Base-by-base conservation (phyloP, 805 yeast genomes). In the Scheffersomyces lignosus region DNA sequence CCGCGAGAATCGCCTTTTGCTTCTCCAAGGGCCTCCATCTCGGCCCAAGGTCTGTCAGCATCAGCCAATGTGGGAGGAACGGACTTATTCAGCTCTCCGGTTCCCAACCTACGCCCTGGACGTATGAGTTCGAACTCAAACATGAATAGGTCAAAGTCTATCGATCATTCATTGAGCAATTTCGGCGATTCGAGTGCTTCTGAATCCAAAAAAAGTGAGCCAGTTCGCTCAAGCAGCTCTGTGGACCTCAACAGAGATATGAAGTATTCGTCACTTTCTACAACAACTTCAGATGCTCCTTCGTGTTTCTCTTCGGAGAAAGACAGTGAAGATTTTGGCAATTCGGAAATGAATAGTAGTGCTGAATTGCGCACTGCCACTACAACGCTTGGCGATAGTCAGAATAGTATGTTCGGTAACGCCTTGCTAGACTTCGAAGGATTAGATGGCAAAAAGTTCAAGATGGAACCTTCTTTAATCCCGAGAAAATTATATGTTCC, bases 401-500 rank as follows among this genome's bases (percentile, higher is more conserved):
- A 20, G 10, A 33, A 15, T 13, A 24, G 39, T 16, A 5, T 43
- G 18, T 44, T 51, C 36, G 53, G 45, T 8, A 52, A 52, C 33
- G 55, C 52, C 3, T 48, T 63, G 29, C 47, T 66, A 20, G 56
- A 63, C 38, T 63, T 68, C 45, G 67, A 66, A 15, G 51, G 54
- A 34, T 44, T 54, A 5, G 62, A 62, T 33, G 49, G 49, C 37
- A 58, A 56, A 0, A 49, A 53, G 18, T 66, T 59, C 43, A 47
- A 44, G 27, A 61, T 82, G 60, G 88, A 82, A 47, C 81, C 87
- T 4, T 58, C 82, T 24, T 65, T 78, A 38, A 70, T 82, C 25
- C 93, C 95, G 12, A 68, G 95, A 42, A 71, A 79, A 13, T 54
- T 86, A 18, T 84, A 81, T 46, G 55, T 86, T 44, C 93, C 95